Conservation (phyloP, 192 early-diverging fungal genomes). For the Coemansia umbellata region DNA sequence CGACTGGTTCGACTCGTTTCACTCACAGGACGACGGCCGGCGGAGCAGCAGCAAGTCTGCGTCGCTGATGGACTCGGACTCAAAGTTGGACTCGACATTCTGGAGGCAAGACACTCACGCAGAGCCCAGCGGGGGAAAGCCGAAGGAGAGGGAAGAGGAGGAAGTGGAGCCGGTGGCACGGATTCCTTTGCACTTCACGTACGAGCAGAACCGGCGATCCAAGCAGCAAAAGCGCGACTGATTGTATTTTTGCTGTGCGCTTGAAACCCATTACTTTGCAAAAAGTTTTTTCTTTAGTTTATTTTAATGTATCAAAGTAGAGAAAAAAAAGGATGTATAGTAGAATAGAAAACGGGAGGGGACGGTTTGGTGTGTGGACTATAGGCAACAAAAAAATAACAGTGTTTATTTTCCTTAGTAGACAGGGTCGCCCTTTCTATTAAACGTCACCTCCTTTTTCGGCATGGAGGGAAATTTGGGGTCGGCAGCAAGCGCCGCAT, state of each 20-base stretch:
- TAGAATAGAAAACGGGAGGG: no score
- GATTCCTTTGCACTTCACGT: constrained; percentile 18
- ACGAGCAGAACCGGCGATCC: no score
- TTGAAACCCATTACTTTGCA: no score
- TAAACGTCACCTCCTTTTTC: constrained; percentile 6
- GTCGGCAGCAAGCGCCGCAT: constrained; percentile 14
- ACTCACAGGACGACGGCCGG: constrained; percentile 8
- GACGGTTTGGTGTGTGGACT: no score
- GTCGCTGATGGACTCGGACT: constrained; percentile 29
- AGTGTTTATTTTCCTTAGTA: neutral
- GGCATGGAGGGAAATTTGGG: neutral
- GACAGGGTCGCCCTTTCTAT: constrained; percentile 11
- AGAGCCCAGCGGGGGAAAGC: no score
- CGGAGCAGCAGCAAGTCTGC: constrained; percentile 12
- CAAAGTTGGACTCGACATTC: constrained; percentile 20
- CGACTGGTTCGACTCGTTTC: constrained; percentile 43
- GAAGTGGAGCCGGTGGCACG: neutral
- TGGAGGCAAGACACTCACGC: neutral
- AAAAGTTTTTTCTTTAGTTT: no score
- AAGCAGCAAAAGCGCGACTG: no score
- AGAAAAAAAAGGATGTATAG: no score
- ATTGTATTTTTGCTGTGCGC: no score
- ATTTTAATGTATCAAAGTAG: no score
- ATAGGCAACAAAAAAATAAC: neutral
- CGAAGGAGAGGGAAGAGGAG: no score